Conservation (phyloP, 1,284 basidiomycete genomes). For the Leccinum variabile region DNA sequence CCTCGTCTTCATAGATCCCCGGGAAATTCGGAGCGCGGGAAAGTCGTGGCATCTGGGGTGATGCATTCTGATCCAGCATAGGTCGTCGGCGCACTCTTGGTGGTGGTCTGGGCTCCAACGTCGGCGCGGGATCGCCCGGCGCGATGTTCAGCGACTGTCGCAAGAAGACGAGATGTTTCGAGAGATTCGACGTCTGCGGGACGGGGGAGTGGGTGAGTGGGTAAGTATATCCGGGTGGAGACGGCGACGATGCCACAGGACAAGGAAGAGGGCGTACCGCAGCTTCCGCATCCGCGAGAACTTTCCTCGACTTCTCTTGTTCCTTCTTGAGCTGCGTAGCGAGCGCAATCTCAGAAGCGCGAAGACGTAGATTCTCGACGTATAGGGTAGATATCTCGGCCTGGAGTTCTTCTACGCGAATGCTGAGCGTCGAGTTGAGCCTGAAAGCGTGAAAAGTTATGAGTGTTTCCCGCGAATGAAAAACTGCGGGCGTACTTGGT, state of each 20-base stretch:
- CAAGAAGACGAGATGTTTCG: slow-evolving; percentile 63
- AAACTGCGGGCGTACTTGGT: slow-evolving; percentile 58
- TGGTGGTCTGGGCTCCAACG: slow-evolving; percentile 45
- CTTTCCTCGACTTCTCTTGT: slow-evolving; percentile 67
- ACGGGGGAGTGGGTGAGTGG: background rate
- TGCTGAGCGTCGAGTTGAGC: slow-evolving; percentile 78
- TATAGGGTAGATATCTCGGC: slow-evolving; percentile 75
- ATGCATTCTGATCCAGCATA: slow-evolving; percentile 42
- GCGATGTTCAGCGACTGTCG: slow-evolving; percentile 58
- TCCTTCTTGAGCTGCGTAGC: slow-evolving; percentile 73
- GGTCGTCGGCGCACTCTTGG: slow-evolving; percentile 45
- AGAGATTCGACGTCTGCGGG: slow-evolving; percentile 56
- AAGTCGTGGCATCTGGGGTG: slow-evolving; percentile 55
- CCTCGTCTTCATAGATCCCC: slow-evolving; percentile 68
- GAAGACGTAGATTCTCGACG: slow-evolving; percentile 76
- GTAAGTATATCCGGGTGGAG: slow-evolving; percentile 7
- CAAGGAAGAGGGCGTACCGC: slow-evolving; percentile 52
- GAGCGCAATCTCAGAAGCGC: slow-evolving; percentile 75
- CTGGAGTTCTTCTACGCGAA: slow-evolving; percentile 81
- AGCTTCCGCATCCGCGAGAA: slow-evolving; percentile 69
- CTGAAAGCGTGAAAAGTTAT: slow-evolving; percentile 39
- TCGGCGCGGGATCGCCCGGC: slow-evolving; percentile 32
- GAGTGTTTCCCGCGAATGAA: slow-evolving; percentile 8
- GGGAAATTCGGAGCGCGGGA: slow-evolving; percentile 66
- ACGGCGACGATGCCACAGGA: slow-evolving; percentile 17